Conservation (phyloP, 768 basidiomycete genomes). For the Xanthoconium purpureum region DNA sequence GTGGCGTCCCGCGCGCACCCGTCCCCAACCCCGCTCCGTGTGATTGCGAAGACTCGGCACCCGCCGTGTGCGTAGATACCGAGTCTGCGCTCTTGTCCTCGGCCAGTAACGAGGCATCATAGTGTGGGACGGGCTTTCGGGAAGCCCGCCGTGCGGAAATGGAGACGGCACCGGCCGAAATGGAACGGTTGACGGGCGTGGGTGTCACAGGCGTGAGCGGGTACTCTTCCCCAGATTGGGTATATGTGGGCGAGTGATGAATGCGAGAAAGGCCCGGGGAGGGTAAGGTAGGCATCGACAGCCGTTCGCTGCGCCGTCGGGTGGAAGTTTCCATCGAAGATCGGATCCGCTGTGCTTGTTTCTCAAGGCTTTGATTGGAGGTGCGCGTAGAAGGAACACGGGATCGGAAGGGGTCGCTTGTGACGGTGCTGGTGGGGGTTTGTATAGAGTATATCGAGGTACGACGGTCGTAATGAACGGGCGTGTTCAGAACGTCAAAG, state of each 20-base stretch:
- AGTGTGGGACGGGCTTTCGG: conserved; percentile 58
- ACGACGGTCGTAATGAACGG: conserved; percentile 18
- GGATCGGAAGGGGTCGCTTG: conserved; percentile 5
- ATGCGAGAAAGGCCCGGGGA: conserved; percentile 13
- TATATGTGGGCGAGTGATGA: conserved; percentile 13
- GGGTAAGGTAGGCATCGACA: conserved; percentile 30
- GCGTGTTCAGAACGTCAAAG: conserved; percentile 18
- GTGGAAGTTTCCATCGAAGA: conserved; percentile 30
- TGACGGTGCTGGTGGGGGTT: neutral
- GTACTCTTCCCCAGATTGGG: conserved; percentile 29
- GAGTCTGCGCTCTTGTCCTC: conserved; percentile 24
- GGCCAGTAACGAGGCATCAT: conserved; percentile 34
- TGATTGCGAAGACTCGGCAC: conserved; percentile 29
- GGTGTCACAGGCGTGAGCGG: conserved; percentile 23
- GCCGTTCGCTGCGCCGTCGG: conserved; percentile 26
- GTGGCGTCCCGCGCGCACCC: conserved; percentile 8
- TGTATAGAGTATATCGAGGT: conserved; percentile 20
- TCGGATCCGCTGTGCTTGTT: conserved; percentile 31
- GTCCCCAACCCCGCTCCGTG: conserved; percentile 20
- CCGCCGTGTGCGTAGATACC: conserved; percentile 18
- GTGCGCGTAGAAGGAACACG: conserved; percentile 8
- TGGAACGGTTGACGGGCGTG: conserved; percentile 27
- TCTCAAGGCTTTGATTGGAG: conserved; percentile 24
- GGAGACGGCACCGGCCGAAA: conserved; percentile 25
- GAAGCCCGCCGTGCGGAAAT: conserved; percentile 32